These are phyloP conservation scores for Pinus albicaulis DNA, from an alignment of 75 land plant species.

Conservation along the genomic window DNA sequence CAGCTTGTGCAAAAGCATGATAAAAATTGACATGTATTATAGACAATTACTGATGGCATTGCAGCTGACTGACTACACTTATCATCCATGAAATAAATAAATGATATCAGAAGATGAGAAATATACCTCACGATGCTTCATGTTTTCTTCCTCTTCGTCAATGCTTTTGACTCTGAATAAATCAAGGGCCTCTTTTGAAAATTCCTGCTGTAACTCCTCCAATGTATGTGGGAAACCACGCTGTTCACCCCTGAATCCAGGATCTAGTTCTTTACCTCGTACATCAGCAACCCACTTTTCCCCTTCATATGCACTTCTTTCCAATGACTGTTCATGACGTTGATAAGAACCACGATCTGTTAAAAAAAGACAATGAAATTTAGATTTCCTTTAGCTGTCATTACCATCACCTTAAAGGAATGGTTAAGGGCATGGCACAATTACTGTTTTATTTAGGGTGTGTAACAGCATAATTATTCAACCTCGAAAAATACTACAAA, in stretches of 20 bases:
- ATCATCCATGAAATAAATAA: background rate
- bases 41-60: too few relatives aligned
- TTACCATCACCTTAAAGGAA: constrained; percentile 41
- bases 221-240: constrained; percentile 35
- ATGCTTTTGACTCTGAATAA: constrained; percentile 64
- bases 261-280: constrained; percentile 32
- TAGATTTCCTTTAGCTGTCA: constrained; percentile 42
- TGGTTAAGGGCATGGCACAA: constrained; percentile 1
- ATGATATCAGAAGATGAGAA: constrained; percentile 1
- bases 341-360: constrained; percentile 28
- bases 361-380: constrained; percentile 33
- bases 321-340: constrained; percentile 33
- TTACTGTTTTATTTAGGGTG: constrained; percentile 6
- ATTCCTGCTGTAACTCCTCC: constrained; percentile 82
- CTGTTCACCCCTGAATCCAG: constrained; percentile 41
- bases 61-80: background rate
- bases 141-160: constrained; percentile 89
- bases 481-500: background rate
- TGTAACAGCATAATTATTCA: constrained; percentile 7
- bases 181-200: constrained; percentile 75
- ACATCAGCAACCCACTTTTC: constrained; percentile 51
- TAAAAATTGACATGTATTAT: too few relatives aligned
- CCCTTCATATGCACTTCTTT: constrained; percentile 19
- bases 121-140: constrained; percentile 86
- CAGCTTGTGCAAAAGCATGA: too few relatives aligned